Conservation (phyloP, 2,329 filamentous ascomycete species). For the Claviceps paspali region DNA sequence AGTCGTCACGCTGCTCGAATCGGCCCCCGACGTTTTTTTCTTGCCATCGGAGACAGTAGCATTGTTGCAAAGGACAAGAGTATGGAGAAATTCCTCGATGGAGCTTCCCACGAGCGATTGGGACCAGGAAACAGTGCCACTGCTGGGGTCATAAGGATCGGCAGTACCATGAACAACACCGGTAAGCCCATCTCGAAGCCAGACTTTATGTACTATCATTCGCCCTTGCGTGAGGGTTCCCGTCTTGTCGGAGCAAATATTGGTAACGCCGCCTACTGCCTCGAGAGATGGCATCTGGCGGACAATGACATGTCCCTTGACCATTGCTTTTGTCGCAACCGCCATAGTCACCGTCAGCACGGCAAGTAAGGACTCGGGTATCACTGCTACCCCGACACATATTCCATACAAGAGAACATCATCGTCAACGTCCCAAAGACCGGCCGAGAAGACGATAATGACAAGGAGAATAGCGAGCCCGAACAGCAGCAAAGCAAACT, state of each 20-base stretch:
- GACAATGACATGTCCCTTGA: slow-evolving; percentile 48
- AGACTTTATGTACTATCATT: slow-evolving; percentile 50
- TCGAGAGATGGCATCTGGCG: slow-evolving; percentile 50
- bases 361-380: slow-evolving; percentile 51
- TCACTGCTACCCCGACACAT: slow-evolving; percentile 47
- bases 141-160: slow-evolving; percentile 46
- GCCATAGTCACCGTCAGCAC: slow-evolving; percentile 59
- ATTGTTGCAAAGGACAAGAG: slow-evolving; percentile 48
- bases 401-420: slow-evolving; percentile 48
- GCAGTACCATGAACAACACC: slow-evolving; percentile 38
- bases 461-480: slow-evolving; percentile 49
- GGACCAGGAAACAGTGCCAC: slow-evolving; percentile 33
- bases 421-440: slow-evolving; percentile 34
- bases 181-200: slow-evolving; percentile 38
- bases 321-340: slow-evolving; percentile 50
- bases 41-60: slow-evolving; percentile 32
- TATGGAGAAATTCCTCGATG: slow-evolving; percentile 33
- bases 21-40: slow-evolving; percentile 29
- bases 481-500: slow-evolving; percentile 71
- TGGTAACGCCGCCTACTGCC: slow-evolving; percentile 53
- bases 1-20: slow-evolving; percentile 31
- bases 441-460: slow-evolving; percentile 46
- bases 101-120: slow-evolving; percentile 23
- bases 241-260: slow-evolving; percentile 58
- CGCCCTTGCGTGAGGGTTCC: slow-evolving; percentile 51